A percentile compares a stretch with the other conserved stretches of the same genome.
These are phyloP conservation scores for Hypoxylon sp. DNA, from an alignment of 2,329 filamentous ascomycete genomes.

Conservation along the genomic window DNA sequence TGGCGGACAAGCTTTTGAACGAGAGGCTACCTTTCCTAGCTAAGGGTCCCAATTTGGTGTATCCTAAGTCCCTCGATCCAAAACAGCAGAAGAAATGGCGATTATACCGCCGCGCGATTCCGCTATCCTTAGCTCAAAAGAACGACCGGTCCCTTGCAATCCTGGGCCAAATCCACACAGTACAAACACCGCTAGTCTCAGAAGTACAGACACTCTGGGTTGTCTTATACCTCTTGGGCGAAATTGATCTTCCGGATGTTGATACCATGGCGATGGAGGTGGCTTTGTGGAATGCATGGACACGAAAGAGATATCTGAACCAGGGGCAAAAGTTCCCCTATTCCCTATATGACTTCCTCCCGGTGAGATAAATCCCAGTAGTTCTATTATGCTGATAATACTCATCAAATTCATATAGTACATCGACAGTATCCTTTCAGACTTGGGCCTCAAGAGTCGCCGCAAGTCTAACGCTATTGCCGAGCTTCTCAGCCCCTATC, in stretches of 20 bases:
- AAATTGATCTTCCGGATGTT: conserved; percentile 50
- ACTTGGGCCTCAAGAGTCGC: conserved; percentile 50
- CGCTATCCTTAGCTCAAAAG: conserved; percentile 7
- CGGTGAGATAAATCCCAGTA: conserved; percentile 43
- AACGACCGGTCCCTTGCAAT: conserved; percentile 52
- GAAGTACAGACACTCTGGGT: conserved; percentile 55
- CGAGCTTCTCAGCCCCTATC: conserved; percentile 52
- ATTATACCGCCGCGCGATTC: conserved; percentile 45
- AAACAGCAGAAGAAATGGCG: conserved; percentile 47
- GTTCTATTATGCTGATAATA: background rate
- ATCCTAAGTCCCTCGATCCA: conserved; percentile 37
- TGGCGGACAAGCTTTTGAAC: conserved; percentile 47
- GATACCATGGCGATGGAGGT: conserved; percentile 53
- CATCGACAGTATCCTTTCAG: conserved; percentile 51
- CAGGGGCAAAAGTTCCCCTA: conserved; percentile 53
- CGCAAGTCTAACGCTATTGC: conserved; percentile 53
- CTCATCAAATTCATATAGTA: background rate
- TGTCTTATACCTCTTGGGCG: conserved; percentile 52
- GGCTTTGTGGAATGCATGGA: conserved; percentile 55
- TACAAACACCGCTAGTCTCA: conserved; percentile 51
- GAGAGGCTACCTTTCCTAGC: conserved; percentile 48
- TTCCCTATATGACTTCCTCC: conserved; percentile 53
- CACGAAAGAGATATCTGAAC: conserved; percentile 51
- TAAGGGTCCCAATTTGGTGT: conserved; percentile 35
- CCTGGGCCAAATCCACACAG: conserved; percentile 53